Percentiles rank a stretch among this genome's conserved stretches.
phyloP scores from a whole-genome alignment of 768 basidiomycete species.

The Boletus insuetus region DNA sequence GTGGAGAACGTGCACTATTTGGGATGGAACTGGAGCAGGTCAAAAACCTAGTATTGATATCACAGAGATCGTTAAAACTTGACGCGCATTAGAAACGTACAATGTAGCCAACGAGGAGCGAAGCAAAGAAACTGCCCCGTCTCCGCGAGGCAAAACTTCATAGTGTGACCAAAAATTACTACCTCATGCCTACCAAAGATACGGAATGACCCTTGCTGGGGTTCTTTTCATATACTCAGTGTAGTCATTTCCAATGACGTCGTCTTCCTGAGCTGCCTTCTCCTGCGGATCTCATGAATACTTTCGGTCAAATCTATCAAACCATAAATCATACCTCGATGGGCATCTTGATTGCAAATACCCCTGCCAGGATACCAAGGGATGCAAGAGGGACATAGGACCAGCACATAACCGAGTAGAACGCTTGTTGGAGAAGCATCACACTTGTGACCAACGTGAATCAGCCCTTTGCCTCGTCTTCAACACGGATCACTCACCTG shows the following conservation, averaged over 20 bases:
- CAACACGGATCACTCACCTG: constrained; percentile 20
- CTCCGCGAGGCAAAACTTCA: not conserved
- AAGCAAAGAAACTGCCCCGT: not conserved
- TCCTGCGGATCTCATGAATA: constrained; percentile 22
- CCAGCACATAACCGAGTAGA: constrained; percentile 31
- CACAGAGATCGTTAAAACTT: constrained; percentile 26
- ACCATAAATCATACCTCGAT: constrained; percentile 27
- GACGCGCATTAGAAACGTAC: constrained; percentile 13
- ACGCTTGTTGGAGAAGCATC: constrained; percentile 25
- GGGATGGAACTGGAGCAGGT: constrained; percentile 42
- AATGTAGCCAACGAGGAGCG: not conserved
- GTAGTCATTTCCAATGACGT: constrained; percentile 26
- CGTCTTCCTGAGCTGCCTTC: constrained; percentile 25
- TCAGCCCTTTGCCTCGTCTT: not conserved
- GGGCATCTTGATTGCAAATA: constrained; percentile 34
- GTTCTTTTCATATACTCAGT: constrained; percentile 29
- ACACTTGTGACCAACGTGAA: constrained; percentile 1
- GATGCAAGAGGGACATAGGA: constrained; percentile 34
- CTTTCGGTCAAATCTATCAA: not conserved
- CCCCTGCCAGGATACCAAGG: constrained; percentile 20
- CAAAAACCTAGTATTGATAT: constrained; percentile 36
- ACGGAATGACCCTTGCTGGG: constrained; percentile 30
- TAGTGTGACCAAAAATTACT: not conserved
- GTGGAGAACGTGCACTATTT: constrained; percentile 46
- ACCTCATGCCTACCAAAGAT: constrained; percentile 25